Base-by-base conservation (phyloP, 257 asterid species). In the Nicotiana knightiana region DNA sequence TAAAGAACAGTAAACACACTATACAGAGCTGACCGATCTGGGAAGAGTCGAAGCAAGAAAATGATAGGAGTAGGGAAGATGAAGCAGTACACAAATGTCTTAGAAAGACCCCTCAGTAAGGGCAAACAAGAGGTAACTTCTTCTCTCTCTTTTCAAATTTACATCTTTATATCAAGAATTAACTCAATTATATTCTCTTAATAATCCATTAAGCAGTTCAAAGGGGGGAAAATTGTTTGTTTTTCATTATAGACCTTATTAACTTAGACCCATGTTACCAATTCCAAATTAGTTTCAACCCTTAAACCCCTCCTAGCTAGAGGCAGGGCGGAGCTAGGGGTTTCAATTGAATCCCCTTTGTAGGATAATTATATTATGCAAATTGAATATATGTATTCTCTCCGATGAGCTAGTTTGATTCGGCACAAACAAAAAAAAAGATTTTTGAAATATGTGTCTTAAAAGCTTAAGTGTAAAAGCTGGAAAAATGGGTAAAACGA, bases 61-160 rank as follows among this genome's bases (percentile, higher is more conserved):
- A 95, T 95, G 98, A 93, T 93, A 61, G 93, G 96, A 87, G 94
- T 84, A 80, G 98, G 99, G 83, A 94, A 94, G 87, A 91, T 91
- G 63, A 94, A 94, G 90, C 99, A 93, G 84, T 94, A 94, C 70
- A 64, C 93, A 0, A 94, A 94, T 87, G 97, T 96, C 43, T 88
- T 96, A 13, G 98, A 94, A 63, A 90, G 89, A 84, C 99, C 99
- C 58, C 87, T 96, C 75, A 86, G 97, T 90, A 96, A 96, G 87
- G 99, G 98, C 77, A 96, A 94, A 82, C 98, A 96, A 89, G 99
- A 96, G 98, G 99, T 95, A 85, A 15, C 59, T 13, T 75, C 32
- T 67, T 35, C 13, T 78, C 28, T n/a, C 55, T 79, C 76, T 77
- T 65, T 54, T 21, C 18, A 35, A 35, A 12, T 28, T 73, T 33